A percentile compares a stretch with the other conserved stretches of the same genome.
Conservation (phyloP, 140 eudicot genomes). For the Senecio squalidus region DNA sequence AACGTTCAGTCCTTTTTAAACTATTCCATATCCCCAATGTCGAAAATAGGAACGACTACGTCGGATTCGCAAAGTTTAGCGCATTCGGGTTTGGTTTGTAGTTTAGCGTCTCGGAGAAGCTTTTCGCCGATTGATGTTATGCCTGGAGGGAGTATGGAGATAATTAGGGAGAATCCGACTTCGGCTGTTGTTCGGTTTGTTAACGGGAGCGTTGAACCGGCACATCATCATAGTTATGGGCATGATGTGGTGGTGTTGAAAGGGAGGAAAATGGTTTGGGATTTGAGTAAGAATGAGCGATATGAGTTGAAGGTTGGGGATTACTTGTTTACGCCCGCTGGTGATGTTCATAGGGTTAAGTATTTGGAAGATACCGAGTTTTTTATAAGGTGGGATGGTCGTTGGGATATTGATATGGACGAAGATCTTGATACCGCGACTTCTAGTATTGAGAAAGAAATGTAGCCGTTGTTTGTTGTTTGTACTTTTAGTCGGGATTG, state of each 20-base stretch:
- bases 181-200: constrained; percentile 64
- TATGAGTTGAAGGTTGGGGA: constrained; percentile 61
- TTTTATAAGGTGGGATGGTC: constrained; percentile 86
- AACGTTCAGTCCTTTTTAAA: constrained; percentile 53
- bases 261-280: constrained; percentile 83
- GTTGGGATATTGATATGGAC: constrained; percentile 77
- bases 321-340: constrained; percentile 65
- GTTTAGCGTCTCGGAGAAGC: constrained; percentile 36
- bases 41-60: constrained; percentile 35
- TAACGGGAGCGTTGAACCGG: constrained; percentile 85
- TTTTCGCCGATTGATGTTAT: constrained; percentile 53
- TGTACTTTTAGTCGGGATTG: too few species aligned
- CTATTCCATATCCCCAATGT: constrained; percentile 44
- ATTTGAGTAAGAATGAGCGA: constrained; percentile 50
- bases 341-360: constrained; percentile 79
- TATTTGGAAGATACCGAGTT: constrained; percentile 85
- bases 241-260: constrained; percentile 78
- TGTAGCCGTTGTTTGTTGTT: background rate
- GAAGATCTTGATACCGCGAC: constrained; percentile 72
- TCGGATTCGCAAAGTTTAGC: background rate
- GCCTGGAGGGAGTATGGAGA: constrained; percentile 78
- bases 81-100: constrained; percentile 44
- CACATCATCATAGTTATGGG: constrained; percentile 76
- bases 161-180: constrained; percentile 70
- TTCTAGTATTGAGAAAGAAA: constrained; percentile 44